A percentile compares a stretch with the other conserved stretches of the same genome.
phyloP scores from a whole-genome alignment of 345 rosid species.

The Melaleuca quinquenervia region DNA sequence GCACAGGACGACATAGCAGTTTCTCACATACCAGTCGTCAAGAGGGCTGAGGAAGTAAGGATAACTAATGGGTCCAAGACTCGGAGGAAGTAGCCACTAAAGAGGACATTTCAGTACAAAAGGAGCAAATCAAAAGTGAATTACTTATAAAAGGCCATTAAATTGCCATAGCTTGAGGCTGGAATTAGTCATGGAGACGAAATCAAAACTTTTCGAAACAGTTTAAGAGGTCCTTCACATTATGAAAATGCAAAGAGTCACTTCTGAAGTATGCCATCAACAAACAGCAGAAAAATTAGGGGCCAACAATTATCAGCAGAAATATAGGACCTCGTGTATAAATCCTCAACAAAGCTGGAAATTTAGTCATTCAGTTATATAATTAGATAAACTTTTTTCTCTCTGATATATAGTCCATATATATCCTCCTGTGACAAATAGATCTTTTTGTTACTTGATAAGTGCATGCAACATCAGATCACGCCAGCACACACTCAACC shows the following conservation, averaged over 20 bases:
- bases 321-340: background rate
- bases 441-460: background rate
- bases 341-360: background rate
- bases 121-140: background rate
- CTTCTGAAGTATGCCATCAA: background rate
- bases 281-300: background rate
- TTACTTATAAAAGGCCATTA: background rate
- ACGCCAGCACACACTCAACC: background rate
- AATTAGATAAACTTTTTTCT: background rate
- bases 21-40: background rate
- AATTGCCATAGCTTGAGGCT: background rate
- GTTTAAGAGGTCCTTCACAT: background rate
- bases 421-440: background rate
- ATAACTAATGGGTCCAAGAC: background rate
- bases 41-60: background rate
- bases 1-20: background rate
- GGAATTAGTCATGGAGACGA: background rate
- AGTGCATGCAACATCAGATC: background rate
- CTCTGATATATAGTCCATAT: background rate
- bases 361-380: background rate
- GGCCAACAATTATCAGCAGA: background rate
- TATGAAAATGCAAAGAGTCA: background rate
- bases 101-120: background rate
- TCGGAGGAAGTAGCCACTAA: background rate
- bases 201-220: background rate